phyloP scores from a whole-genome alignment of 805 yeast genomes.

The Cyberlindnera maclurae region DNA sequence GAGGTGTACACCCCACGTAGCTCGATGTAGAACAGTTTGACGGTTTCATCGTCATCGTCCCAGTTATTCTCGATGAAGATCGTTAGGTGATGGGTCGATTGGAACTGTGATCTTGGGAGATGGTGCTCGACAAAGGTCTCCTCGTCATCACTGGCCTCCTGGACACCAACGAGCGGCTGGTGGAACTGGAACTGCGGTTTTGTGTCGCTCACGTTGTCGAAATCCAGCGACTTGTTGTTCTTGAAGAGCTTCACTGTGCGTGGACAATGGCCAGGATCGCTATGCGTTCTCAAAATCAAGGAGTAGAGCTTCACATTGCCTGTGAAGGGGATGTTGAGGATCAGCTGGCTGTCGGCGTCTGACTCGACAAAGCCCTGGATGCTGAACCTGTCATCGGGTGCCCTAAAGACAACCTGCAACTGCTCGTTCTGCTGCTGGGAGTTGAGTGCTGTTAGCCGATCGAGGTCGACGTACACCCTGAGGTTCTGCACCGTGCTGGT shows the following conservation, averaged over 20 bases:
- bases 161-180: constrained; percentile 61
- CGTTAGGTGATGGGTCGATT: constrained; percentile 61
- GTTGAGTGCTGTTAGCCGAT: constrained; percentile 59
- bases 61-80: constrained; percentile 63
- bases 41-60: constrained; percentile 51
- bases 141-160: constrained; percentile 34
- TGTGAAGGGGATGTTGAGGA: constrained; percentile 74
- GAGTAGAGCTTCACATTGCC: constrained; percentile 71
- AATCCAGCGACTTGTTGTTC: constrained; percentile 65
- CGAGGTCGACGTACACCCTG: constrained; percentile 49
- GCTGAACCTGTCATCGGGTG: constrained; percentile 41
- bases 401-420: constrained; percentile 38
- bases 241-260: constrained; percentile 62
- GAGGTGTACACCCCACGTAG: constrained; percentile 62
- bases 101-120: constrained; percentile 66
- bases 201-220: constrained; percentile 46
- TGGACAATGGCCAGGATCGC: constrained; percentile 57
- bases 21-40: constrained; percentile 63
- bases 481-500: constrained; percentile 68
- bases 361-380: constrained; percentile 43
- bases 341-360: constrained; percentile 78
- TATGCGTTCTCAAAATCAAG: constrained; percentile 58
- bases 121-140: constrained; percentile 72
- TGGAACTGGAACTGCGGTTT: constrained; percentile 45
- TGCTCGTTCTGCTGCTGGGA: constrained; percentile 46